Base-by-base conservation (phyloP, 2,329 filamentous ascomycete genomes). In the Colletotrichum theobromicola region DNA sequence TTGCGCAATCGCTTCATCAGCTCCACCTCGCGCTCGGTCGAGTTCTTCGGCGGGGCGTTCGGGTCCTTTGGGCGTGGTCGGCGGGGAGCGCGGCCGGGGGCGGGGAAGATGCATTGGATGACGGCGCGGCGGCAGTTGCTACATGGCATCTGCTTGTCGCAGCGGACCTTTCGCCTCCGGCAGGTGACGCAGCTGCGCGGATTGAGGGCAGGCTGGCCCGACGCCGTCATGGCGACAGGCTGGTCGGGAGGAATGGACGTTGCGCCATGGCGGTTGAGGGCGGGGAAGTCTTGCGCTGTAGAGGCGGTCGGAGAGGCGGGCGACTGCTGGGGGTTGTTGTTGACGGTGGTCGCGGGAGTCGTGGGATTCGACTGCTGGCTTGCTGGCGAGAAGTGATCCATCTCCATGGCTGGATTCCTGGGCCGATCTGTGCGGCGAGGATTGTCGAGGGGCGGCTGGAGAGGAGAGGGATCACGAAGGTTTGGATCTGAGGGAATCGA, bases 91-190 rank as follows among this genome's bases (percentile, higher is more conserved):
- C 94, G 89, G 12, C 93, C 94, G 1, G 94, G 94, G 4, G 93
- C 92, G 2, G 94, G 94, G 80, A 94, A 95, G 63, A 94, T 85
- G 82, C 94, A 95, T 77, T 93, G 90, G 72, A 93, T 93, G 78
- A 92, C 86, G 53, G 92, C 93, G 77, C 93, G 90, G 55, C 90
- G 90, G 82, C 94, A 95, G 82, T 95, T 95, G 78, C 91, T 91
- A 82, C 94, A 95, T 18, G 93, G 93, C 86, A 94, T 91, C 79
- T 90, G 88, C 85, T 95, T 95, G 85, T 95, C 93, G 87, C 94
- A 95, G 79, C 93, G 93, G 69, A 95, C 94, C 82, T 94, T 93
- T 76, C 92, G 86, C 58, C 87, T 85, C 13, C 87, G 84, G 75
- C 87, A 89, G 50, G 86, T 88, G 21, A 89, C 86, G 77, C 87